Conservation (phyloP, 164 flowering plant genomes). For the Berberis vulgaris region DNA sequence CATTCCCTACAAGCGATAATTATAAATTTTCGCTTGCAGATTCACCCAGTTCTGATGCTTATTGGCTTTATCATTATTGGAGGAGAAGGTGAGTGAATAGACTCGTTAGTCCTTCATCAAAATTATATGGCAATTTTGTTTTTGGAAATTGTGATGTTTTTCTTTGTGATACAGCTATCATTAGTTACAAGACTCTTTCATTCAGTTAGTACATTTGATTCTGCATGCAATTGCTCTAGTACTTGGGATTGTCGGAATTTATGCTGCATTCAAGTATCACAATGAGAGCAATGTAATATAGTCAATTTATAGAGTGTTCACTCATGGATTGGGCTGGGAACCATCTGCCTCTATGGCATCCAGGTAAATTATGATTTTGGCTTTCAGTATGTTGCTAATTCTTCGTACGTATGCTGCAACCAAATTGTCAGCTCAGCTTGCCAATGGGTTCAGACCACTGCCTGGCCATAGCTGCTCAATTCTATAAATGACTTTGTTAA, state of each 20-base stretch:
- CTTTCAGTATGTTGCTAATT: too few relatives aligned
- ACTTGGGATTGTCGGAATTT: constrained; percentile 67
- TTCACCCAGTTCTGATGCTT: constrained; percentile 87
- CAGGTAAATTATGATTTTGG: constrained; percentile 42
- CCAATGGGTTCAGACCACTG: too few relatives aligned
- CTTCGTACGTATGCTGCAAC: too few relatives aligned
- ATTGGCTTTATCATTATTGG: constrained; percentile 80
- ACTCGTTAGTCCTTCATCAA: neutral
- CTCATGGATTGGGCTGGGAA: constrained; percentile 83
- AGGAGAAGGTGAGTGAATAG: constrained; percentile 67
- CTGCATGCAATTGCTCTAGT: constrained; percentile 67
- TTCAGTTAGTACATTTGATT: constrained; percentile 52
- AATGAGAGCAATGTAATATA: constrained; percentile 54
- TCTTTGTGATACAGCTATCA: constrained; percentile 50
- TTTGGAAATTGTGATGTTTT: neutral
- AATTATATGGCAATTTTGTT: neutral
- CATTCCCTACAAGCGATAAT: neutral
- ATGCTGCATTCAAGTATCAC: constrained; percentile 71
- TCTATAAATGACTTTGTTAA: too few relatives aligned
- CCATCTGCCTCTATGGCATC: constrained; percentile 65
- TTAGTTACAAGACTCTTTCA: constrained; percentile 77
- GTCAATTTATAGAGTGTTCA: constrained; percentile 87
- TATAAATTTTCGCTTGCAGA: constrained; percentile 30
- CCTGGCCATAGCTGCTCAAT: too few relatives aligned
- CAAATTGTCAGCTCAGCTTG: too few relatives aligned